Conservation (phyloP, 2,329 filamentous ascomycete species). For the Myriosclerotinia curreyana region DNA sequence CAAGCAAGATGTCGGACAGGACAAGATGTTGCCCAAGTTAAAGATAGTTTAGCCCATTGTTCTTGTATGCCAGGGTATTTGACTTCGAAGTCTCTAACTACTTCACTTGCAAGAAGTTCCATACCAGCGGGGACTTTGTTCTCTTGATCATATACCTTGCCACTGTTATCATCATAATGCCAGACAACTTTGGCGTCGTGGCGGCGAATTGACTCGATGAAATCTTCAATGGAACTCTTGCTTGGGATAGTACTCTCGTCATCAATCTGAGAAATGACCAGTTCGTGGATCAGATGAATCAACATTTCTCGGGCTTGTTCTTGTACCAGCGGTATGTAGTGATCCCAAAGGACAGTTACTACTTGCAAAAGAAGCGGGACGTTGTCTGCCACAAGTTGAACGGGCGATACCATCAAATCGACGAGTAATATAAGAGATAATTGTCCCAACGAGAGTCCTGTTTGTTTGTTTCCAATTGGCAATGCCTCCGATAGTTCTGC, state of each 20-base stretch:
- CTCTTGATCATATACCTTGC: slow-evolving; percentile 68
- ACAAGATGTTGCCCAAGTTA: slow-evolving; percentile 96
- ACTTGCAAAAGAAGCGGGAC: slow-evolving; percentile 87
- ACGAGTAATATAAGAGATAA: slow-evolving; percentile 90
- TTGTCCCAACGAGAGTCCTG: slow-evolving; percentile 88
- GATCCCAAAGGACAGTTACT: slow-evolving; percentile 92
- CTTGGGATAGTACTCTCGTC: slow-evolving; percentile 59
- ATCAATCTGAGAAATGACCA: slow-evolving; percentile 78
- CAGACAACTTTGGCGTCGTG: slow-evolving; percentile 85
- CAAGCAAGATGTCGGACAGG: slow-evolving; percentile 93
- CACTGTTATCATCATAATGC: slow-evolving; percentile 91
- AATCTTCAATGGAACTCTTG: slow-evolving; percentile 76
- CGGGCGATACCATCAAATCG: slow-evolving; percentile 90
- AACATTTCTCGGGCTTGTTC: slow-evolving; percentile 98
- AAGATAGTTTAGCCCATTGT: slow-evolving; percentile 82
- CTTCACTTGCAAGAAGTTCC: slow-evolving; percentile 76
- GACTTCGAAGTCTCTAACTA: slow-evolving; percentile 80
- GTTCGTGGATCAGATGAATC: slow-evolving; percentile 92
- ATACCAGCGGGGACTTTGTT: slow-evolving; percentile 84
- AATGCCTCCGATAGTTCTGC: slow-evolving; percentile 77
- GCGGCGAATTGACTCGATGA: slow-evolving; percentile 81
- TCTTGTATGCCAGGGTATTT: slow-evolving; percentile 85
- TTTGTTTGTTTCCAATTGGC: slow-evolving; percentile 85
- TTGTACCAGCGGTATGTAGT: slow-evolving; percentile 91
- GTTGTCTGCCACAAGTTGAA: slow-evolving; percentile 73